Base-by-base conservation (phyloP, 2,329 filamentous ascomycete genomes). In the Pseudodiploospora longispora region DNA sequence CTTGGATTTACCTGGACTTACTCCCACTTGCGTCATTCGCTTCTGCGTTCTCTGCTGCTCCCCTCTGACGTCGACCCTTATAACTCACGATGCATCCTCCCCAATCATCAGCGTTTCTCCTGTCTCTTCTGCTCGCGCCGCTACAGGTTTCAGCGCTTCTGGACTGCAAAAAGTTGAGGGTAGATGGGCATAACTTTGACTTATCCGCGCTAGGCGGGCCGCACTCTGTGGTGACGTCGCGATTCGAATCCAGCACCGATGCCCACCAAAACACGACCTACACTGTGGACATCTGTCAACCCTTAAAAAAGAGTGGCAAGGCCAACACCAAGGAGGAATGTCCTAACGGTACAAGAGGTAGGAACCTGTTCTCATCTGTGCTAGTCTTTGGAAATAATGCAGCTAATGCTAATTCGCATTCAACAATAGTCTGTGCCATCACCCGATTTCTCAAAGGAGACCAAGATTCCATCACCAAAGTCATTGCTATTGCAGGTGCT, bases 401-500 rank as follows among this genome's bases (percentile, higher is more conserved):
- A 19, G 19, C 31, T 30, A 37, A 31, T 36, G 38, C 19, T 42
- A 9, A 10, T 10, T 38, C 8, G 19, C 19, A 19, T 19, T 19
- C 19, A 19, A 28, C 37, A 27, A 29, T 27, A 12, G 87, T 91
- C 35, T 95, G 90, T 66, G 87, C 76, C 7, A 83, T 94, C 55
- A 72, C 80, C 48, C 76, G 78, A 43, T 67, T 71, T 33, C 72
- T 80, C 5, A 66, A 68, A 27, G 70, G 71, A 39, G 67, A 73
- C 30, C 64, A 62, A 29, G 72, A 76, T 42, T 61, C 59, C 9
- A 70, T 81, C 29, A 64, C 70, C 36, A 68, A 75, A 32, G 78
- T 85, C 2, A 80, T 85, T 41, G 78, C 87, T 6, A 85, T 95
- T 49, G 87, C 85, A 2, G 88, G 88, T 28, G 75, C 83, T 10